Evolutionary conservation across 2,329 filamentous ascomycete species (phyloP), one percentile per base, ranked within the genome.

Genomic region (Fusarium burgessii): DNA sequence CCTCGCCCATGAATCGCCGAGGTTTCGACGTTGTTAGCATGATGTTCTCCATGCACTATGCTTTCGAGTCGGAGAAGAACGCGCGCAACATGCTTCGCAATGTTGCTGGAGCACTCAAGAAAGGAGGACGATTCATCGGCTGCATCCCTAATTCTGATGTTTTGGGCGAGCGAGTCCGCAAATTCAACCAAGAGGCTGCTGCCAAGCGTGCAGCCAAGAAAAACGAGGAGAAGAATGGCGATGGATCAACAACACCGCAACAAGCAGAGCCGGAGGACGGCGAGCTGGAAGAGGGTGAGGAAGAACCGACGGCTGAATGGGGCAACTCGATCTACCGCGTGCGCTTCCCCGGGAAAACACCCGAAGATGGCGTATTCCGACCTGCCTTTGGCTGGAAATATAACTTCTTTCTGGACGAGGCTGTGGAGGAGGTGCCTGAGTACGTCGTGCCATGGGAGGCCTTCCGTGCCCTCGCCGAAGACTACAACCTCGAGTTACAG

Each of bases 21-120:
- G 95, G 95, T 7, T 99, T 98, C 76, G 96, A 99, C 79, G 93
- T 98, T 43, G 95, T 99, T 70, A 94, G 92, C 78, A 97, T 97
- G 89, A 99, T 99, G 96, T 99, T 99, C 81, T 97, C 94, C 77
- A 96, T 99, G 90, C 96, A 99, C 83, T 99, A 99, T 80, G 95
- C 96, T 9, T 99, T 98, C 75, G 96, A 98, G 84, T 93, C 87
- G 56, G 95, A 99, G 80, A 89, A 90, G 50, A 97, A 97, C 80
- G 94, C 95, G 4, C 90, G 94, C 46, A 93, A 90, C 69, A 98
- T 99, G 96, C 87, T 99, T 60, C 89, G 91, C 76, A 99, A 99
- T 77, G 95, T 99, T 6, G 92, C 96, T 0, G 93, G 94, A 2
- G 89, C 93, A 4, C 82, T 99, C 76, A 97, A 95, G 80, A 98